A percentile compares a stretch with the other conserved stretches of the same genome.
Evolutionary conservation across 306 rosid species (phyloP).

Genomic region (Styphnolobium japonicum): DNA sequence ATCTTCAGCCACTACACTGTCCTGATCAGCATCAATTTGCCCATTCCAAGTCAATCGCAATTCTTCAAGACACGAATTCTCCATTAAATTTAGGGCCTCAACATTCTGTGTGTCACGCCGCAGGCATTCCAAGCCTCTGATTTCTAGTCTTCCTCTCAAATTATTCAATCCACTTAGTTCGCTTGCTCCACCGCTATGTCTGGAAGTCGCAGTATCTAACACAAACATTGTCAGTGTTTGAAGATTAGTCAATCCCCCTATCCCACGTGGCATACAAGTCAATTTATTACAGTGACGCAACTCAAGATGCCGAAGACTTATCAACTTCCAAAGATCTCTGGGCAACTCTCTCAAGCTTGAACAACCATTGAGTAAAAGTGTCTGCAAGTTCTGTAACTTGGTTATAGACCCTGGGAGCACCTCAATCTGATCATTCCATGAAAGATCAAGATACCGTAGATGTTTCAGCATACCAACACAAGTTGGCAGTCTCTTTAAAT

Average conservation of each 20-base stretch:
- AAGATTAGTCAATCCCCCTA: background rate
- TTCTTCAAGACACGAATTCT: background rate
- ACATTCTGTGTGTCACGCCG: background rate
- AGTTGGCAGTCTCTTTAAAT: background rate
- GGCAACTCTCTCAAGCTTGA: background rate
- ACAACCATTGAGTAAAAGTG: background rate
- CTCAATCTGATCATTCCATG: rapidly evolving
- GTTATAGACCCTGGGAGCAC: background rate
- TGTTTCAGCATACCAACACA: background rate
- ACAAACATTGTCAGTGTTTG: background rate
- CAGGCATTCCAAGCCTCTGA: background rate
- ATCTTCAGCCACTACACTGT: background rate
- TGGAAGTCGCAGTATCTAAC: background rate
- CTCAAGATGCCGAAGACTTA: constrained; percentile 3
- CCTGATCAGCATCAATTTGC: background rate
- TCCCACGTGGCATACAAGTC: background rate
- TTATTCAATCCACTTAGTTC: background rate
- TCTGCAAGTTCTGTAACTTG: background rate
- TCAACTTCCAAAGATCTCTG: background rate
- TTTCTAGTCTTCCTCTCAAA: background rate
- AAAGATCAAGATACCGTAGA: background rate
- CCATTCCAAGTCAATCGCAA: background rate
- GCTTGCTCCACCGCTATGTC: background rate
- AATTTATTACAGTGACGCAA: rapidly evolving
- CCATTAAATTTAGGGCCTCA: background rate